Evolutionary conservation across 495 filamentous ascomycete species (phyloP).

Genomic region (Aspergillus indologenus): DNA sequence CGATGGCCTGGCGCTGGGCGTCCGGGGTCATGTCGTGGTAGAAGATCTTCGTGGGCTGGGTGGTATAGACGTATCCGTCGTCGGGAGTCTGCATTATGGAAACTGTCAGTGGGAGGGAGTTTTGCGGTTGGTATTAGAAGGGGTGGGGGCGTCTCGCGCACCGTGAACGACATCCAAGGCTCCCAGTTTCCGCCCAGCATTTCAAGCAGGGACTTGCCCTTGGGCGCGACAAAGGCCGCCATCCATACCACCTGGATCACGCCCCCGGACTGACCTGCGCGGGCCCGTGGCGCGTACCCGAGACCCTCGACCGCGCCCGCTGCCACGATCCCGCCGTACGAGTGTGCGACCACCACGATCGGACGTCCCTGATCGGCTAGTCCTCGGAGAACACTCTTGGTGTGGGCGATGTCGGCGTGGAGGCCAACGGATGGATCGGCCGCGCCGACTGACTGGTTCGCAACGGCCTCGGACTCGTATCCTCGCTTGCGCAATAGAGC

Average conservation of each 20-base stretch:
- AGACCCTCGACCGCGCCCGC: constrained; percentile 42
- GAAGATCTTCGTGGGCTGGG: constrained; percentile 11
- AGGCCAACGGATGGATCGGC: no score
- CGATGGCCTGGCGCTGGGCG: constrained; percentile 18
- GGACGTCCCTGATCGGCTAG: no score
- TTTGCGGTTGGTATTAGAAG: no score
- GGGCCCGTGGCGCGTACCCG: constrained; percentile 27
- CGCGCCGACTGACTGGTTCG: no score
- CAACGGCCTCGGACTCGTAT: no score
- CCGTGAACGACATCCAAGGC: constrained; percentile 29
- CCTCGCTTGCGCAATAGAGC: no score
- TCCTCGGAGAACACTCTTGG: no score
- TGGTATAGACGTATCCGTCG: constrained; percentile 21
- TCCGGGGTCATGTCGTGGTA: constrained; percentile 25
- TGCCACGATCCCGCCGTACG: constrained; percentile 48
- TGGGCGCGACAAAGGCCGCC: constrained; percentile 32
- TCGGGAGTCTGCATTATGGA: constrained; percentile 19
- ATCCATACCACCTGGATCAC: constrained; percentile 41
- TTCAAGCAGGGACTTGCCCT: constrained; percentile 27
- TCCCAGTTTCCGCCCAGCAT: constrained; percentile 26
- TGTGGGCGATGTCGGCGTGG: no score
- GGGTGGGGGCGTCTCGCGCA: constrained; percentile 12
- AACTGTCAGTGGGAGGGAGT: neutral
- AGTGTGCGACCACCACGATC: constrained; percentile 47
- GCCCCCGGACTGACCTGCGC: constrained; percentile 34